Evolutionary conservation across 108 stramenopile species (phyloP), one percentile per base, ranked within the genome.

Genomic region (Epipyxis sp.): DNA sequence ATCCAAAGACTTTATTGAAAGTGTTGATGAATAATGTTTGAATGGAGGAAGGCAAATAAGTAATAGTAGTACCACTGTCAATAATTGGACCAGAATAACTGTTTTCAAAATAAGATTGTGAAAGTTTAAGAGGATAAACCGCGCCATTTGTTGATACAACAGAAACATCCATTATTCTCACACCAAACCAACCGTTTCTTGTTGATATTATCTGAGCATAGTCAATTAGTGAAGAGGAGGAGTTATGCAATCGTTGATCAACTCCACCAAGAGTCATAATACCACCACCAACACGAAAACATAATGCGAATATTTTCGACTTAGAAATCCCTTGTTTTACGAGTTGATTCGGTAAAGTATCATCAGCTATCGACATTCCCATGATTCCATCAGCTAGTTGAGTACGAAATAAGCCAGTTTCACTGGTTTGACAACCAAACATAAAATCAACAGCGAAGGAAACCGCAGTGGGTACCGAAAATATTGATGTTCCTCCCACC

Each of bases 361-460:
- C 44, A 13, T 20, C 0, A 85, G 88, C 81, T 77, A 88, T 85
- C 10, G 54, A 69, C 68, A 80, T 1, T 0, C 80, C 80, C 59
- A 80, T 76, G 57, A 80, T 80, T 2, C 80, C 80, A 59, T 80
- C 80, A 6, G 80, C 74, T 10, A 80, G 59, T 45, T 80, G 80
- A 1, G 29, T 34, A 0, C 10, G 69, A 44, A 80, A 80, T 39
- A 80, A 54, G 3, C 80, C 80, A 16, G 41, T 39, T 74, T 80
- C 80, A 20, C 34, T 10, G 58, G 79, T 80, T 41, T 80, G 79
- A 59, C 79, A 80, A 2, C 61, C 79, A 32, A 80, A 80, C 30
- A 16, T 20, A 39, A 76, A 69, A 39, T 72, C 10, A 1, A 80
- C 69, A 25, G 69, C 71, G 37, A 32, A 74, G 50, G 37, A 29